phyloP scores from a whole-genome alignment of 2,329 filamentous ascomycete species.

The Rutstroemia sydowiana region DNA sequence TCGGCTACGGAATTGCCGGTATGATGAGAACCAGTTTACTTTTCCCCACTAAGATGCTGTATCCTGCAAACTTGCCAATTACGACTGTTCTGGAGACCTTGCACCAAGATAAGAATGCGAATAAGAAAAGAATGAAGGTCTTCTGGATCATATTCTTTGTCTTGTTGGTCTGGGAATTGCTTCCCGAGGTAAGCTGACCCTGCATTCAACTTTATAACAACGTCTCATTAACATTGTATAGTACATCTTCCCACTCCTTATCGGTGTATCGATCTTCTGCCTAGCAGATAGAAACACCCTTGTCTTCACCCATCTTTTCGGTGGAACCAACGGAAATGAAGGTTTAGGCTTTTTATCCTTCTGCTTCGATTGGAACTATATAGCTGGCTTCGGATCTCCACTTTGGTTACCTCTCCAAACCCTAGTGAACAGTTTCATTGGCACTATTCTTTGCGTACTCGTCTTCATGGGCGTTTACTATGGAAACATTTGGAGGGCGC shows the following conservation, averaged over 20 bases:
- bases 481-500: constrained; percentile 35
- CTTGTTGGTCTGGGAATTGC: constrained; percentile 10
- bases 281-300: constrained; percentile 36
- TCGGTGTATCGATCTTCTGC: constrained; percentile 41
- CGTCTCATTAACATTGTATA: neutral
- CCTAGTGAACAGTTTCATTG: constrained; percentile 29
- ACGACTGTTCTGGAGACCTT: constrained; percentile 34
- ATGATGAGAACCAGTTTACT: constrained; percentile 52
- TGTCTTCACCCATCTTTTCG: constrained; percentile 43
- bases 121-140: constrained; percentile 31
- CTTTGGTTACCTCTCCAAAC: constrained; percentile 30
- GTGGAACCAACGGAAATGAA: constrained; percentile 40
- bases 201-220: neutral
- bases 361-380: constrained; percentile 39
- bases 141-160: constrained; percentile 26
- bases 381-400: constrained; percentile 23
- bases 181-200: constrained; percentile 9
- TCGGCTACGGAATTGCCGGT: constrained; percentile 58
- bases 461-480: constrained; percentile 36
- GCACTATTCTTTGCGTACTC: constrained; percentile 29
- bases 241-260: constrained; percentile 36
- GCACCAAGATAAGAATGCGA: constrained; percentile 32
- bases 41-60: constrained; percentile 55
- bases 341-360: constrained; percentile 32
- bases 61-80: constrained; percentile 49